A percentile compares a stretch with the other conserved stretches of the same genome.
phyloP scores from a whole-genome alignment of 2,329 filamentous ascomycete species.

The Elsinoe fawcettii region DNA sequence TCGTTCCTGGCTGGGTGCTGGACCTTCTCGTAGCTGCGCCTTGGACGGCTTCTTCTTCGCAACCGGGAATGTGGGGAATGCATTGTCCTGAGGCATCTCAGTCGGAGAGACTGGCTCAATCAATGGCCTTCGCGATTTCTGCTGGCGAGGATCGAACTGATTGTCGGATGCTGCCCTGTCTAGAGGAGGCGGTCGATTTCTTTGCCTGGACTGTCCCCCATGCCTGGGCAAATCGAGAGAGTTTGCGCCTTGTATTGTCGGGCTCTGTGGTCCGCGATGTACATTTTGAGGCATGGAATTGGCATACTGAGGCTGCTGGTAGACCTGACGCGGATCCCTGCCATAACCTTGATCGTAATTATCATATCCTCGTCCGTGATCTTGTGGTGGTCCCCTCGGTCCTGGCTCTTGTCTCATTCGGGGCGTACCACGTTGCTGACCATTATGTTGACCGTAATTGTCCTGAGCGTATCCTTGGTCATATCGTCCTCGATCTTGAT shows the following conservation, averaged over 20 bases:
- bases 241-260: neutral
- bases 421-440: constrained; percentile 1
- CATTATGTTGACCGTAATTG: constrained; percentile 16
- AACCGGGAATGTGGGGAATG: constrained; percentile 41
- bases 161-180: neutral
- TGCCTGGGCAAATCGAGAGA: constrained; percentile 12
- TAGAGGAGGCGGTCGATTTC: neutral
- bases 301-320: constrained; percentile 14
- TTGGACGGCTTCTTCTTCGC: constrained; percentile 24
- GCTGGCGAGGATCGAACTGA: neutral
- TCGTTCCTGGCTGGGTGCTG: neutral
- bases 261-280: neutral
- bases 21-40: neutral
- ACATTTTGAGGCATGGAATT: constrained; percentile 6
- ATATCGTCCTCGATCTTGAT: constrained; percentile 19
- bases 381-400: neutral
- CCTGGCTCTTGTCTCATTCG: constrained; percentile 15
- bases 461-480: constrained; percentile 18
- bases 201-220: constrained; percentile 10
- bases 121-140: constrained; percentile 22
- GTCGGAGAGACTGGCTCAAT: constrained; percentile 24
- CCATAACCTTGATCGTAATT: constrained; percentile 2
- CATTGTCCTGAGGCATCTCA: constrained; percentile 35
- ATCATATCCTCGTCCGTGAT: constrained; percentile 7
- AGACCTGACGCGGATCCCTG: constrained; percentile 1